Conservation (phyloP, 108 stramenopile genomes). For the Discostella pseudostelligera region DNA sequence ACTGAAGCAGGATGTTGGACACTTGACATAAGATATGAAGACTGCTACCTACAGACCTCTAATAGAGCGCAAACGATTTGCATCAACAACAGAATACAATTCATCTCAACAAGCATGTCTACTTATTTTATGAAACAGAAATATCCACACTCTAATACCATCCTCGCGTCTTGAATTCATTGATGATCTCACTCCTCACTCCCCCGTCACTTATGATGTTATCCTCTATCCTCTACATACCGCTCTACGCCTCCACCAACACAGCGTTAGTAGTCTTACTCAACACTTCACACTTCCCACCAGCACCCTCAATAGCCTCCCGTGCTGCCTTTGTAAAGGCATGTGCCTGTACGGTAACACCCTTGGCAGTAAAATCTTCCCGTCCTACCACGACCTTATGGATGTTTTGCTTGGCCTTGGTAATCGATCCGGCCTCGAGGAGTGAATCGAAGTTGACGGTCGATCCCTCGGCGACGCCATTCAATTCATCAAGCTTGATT, state of each 20-base stretch:
- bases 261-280: slow-evolving; percentile 87
- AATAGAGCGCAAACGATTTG: too few species aligned
- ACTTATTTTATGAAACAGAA: too few species aligned
- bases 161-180: too few species aligned
- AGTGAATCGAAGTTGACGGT: slow-evolving; percentile 83
- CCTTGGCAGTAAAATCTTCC: slow-evolving; percentile 80
- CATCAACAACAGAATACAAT: too few species aligned
- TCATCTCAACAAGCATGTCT: too few species aligned
- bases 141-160: too few species aligned
- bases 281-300: slow-evolving; percentile 91
- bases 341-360: slow-evolving; percentile 96
- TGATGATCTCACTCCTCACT: too few species aligned
- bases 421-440: slow-evolving; percentile 62
- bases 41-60: too few species aligned
- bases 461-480: slow-evolving; percentile 64
- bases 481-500: slow-evolving; percentile 89
- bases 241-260: slow-evolving; percentile 36
- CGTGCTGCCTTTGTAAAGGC: slow-evolving; percentile 91
- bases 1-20: too few species aligned
- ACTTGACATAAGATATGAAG: too few species aligned
- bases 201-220: background rate
- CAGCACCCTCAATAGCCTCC: slow-evolving; percentile 90
- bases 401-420: slow-evolving; percentile 84
- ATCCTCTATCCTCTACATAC: background rate
- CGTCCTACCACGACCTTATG: slow-evolving; percentile 90